Evolutionary conservation across 208 protist genomes (phyloP), one percentile per base, ranked within the genome.

Genomic region (Trypanosoma cruzi): DNA sequence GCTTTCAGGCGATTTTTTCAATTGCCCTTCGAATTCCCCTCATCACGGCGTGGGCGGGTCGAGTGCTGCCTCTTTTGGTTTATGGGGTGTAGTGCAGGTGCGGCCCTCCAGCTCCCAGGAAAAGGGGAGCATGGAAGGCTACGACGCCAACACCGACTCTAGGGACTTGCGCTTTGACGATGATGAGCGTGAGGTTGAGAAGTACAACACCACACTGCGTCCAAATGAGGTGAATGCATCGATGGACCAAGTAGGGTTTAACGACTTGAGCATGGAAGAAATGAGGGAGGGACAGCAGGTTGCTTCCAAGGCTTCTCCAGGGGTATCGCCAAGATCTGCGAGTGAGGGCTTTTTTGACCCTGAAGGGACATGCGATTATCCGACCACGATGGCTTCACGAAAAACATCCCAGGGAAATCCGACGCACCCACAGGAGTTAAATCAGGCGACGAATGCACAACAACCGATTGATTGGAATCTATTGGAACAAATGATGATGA

Each of bases 401-500:
- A 40, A n/a, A n/a, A 59, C 20, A 4, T 10, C 54, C 14, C 54
- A 36, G 20, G 54, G 54, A 2, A 37, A 14, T 24, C 13, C 5
- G 2, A n/a, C 4, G 5, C 8, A 37, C 5, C 29, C 1, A 40
- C 22, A 55, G 16, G 24, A 56, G 20, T n/a, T 7, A 40, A 0
- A 55, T n/a, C 46, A 56, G 10, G 6, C 7, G n/a, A 56, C 22
- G 29, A 56, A 31, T 32, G 24, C 26, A 34, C 40, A 2, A 31
- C 58, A 57, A 3, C 8, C 18, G 2, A 28, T 54, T 44, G 76
- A 64, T n/a, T 68, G 64, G 10, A 58, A 42, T 3, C 49, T 74
- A 28, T 46, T 88, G 59, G 77, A 67, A 8, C 34, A 64, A 22
- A 13, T 68, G 26, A 60, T 84, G 26, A 53, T 75, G 57, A 44